Conservation (phyloP, 148 eudicot genomes). For the Chenopodium berlandieri region DNA sequence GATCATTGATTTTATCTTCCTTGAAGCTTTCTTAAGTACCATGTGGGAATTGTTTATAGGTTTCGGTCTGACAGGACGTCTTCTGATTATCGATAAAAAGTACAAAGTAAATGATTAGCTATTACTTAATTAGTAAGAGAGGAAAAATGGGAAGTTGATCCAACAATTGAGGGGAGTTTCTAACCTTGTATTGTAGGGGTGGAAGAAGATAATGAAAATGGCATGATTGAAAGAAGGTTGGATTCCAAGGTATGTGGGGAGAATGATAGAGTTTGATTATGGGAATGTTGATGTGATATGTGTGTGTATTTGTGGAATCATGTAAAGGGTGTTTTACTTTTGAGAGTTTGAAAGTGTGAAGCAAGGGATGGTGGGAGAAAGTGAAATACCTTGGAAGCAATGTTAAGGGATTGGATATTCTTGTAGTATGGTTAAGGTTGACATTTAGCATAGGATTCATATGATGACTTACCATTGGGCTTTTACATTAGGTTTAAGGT, state of each 20-base stretch:
- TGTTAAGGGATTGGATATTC: constrained; percentile 10
- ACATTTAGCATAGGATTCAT: neutral
- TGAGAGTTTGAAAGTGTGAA: constrained; percentile 14
- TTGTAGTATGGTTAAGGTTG: neutral
- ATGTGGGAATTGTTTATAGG: neutral
- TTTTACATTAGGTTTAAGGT: too few species aligned
- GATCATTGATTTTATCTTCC: constrained; percentile 33
- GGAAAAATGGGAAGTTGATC: neutral
- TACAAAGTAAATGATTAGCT: neutral
- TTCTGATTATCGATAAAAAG: too few species aligned
- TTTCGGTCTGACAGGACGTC: too few species aligned
- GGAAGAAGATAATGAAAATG: neutral
- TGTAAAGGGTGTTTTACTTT: neutral
- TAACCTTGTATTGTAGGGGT: neutral
- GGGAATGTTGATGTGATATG: constrained; percentile 7
- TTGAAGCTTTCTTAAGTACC: constrained; percentile 42
- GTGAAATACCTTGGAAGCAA: constrained; percentile 23
- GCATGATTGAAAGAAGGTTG: constrained; percentile 6
- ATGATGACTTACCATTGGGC: too few species aligned
- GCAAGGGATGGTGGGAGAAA: constrained; percentile 6
- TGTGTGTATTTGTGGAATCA: neutral
- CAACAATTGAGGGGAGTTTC: neutral
- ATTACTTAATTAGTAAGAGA: constrained; percentile 5
- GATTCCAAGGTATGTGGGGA: constrained; percentile 14
- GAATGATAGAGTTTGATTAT: neutral